These are phyloP conservation scores for Populus hybrid DNA, from an alignment of 441 rosid species.

Conservation along the genomic window DNA sequence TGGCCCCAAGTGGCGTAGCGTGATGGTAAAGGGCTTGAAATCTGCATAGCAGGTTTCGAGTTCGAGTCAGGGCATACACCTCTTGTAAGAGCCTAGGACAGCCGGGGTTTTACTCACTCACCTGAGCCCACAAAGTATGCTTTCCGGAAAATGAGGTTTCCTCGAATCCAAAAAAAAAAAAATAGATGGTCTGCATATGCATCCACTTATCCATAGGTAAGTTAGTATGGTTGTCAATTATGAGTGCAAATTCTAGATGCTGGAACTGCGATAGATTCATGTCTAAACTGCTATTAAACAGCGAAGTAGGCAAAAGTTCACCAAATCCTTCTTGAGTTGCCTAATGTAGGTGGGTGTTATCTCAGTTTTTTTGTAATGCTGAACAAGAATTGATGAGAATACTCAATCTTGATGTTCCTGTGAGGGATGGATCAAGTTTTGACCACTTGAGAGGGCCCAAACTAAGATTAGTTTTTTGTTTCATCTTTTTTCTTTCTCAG, in stretches of 20 bases:
- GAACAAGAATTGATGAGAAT: background rate
- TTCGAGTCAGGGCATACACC: too few relatives aligned
- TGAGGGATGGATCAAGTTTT: background rate
- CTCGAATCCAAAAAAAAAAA: too few relatives aligned
- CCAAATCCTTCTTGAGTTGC: background rate
- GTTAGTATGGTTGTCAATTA: background rate
- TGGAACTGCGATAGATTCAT: background rate
- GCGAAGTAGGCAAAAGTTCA: background rate
- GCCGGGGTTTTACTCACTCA: too few relatives aligned
- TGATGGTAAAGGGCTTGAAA: too few relatives aligned
- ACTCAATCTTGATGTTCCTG: background rate
- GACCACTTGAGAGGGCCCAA: background rate
- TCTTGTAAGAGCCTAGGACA: too few relatives aligned
- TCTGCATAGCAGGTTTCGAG: too few relatives aligned
- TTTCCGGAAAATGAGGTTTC: too few relatives aligned
- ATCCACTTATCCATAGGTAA: background rate
- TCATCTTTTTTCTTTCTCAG: background rate
- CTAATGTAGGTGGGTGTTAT: background rate
- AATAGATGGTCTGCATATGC: background rate
- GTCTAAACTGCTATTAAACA: background rate
- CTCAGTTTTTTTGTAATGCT: background rate
- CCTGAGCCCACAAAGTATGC: too few relatives aligned
- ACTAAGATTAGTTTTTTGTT: background rate
- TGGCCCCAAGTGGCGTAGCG: too few relatives aligned
- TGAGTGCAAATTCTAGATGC: background rate